These are phyloP conservation scores for Epichloe typhina DNA, from an alignment of 2,329 filamentous ascomycete species.

Conservation along the genomic window DNA sequence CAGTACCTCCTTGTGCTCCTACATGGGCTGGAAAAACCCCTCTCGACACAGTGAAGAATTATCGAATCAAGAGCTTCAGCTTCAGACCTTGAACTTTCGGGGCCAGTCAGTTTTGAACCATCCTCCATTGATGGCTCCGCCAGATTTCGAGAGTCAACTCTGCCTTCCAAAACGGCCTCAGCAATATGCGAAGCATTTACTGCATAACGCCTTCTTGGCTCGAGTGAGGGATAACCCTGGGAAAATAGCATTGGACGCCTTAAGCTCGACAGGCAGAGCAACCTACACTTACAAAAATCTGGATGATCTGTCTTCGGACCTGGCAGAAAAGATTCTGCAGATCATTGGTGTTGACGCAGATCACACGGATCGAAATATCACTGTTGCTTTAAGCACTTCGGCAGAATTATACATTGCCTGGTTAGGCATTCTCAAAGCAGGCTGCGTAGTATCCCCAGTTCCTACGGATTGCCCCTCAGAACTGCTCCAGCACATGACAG, in stretches of 20 bases:
- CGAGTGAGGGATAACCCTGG: not conserved
- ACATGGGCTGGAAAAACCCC: not conserved
- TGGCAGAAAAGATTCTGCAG: not conserved
- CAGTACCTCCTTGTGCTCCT: not conserved
- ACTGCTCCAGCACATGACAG: not conserved
- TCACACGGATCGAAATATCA: not conserved
- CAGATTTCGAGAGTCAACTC: not conserved
- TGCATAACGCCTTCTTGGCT: not conserved
- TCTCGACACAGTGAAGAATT: not conserved
- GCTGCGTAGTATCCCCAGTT: not conserved
- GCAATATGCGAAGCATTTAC: not conserved
- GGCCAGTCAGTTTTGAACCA: not conserved
- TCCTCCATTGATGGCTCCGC: not conserved
- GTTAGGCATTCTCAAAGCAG: not conserved
- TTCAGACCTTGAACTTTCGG: not conserved
- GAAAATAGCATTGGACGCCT: not conserved
- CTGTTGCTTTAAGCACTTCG: not conserved
- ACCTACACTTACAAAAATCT: not conserved
- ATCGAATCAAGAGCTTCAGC: not conserved
- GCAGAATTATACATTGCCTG: not conserved
- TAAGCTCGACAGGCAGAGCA: not conserved
- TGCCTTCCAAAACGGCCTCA: not conserved
- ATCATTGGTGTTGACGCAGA: not conserved
- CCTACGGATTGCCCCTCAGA: not conserved
- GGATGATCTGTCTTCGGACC: not conserved